Evolutionary conservation across 306 rosid species (phyloP), one percentile per base, ranked within the genome.

Genomic region (Acmispon strigosus): DNA sequence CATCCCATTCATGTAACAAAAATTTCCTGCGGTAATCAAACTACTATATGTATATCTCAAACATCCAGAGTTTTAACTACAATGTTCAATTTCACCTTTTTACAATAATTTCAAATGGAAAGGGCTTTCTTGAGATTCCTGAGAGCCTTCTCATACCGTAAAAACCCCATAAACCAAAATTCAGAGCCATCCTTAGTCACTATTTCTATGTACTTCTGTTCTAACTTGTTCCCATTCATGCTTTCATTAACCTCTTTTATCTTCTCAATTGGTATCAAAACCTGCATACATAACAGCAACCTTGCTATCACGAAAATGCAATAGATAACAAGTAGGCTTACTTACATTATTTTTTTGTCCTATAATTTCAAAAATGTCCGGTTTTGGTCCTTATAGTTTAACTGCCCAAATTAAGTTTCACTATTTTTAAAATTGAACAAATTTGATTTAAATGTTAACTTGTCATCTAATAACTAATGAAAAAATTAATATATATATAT

Each of bases 141-240:
- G n/a, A 77, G 72, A 50, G 97, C 97, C 79, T 86, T 84, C 41
- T 87, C 90, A 75, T 86, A 86, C 61, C 90, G 55, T 48, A 92
- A 29, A 82, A 92, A 89, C 6, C 98, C 98, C 88, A 92, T 53
- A 64, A 92, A 92, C 94, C 98, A 92, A 81, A 92, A 89, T 27
- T 89, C 98, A 62, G 70, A 89, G 53, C 44, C 83, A 80, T 92
- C 98, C 6, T 81, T 63, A 0, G 98, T 89, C 52, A 87, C 83
- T 72, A 89, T 78, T 61, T 89, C 81, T 24, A 87, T 81, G 86
- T 87, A 92, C 83, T 83, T 89, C 74, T 83, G 80, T 20, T 74
- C 79, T 76, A 86, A 74, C 20, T 89, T 86, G 73, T 86, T 74
- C 45, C 60, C 88, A 56, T 92, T 72, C 70, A 81, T 83, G 58